These are phyloP conservation scores for Cryphonectria radicalis DNA, from an alignment of 2,329 filamentous ascomycete species.

Conservation along the genomic window DNA sequence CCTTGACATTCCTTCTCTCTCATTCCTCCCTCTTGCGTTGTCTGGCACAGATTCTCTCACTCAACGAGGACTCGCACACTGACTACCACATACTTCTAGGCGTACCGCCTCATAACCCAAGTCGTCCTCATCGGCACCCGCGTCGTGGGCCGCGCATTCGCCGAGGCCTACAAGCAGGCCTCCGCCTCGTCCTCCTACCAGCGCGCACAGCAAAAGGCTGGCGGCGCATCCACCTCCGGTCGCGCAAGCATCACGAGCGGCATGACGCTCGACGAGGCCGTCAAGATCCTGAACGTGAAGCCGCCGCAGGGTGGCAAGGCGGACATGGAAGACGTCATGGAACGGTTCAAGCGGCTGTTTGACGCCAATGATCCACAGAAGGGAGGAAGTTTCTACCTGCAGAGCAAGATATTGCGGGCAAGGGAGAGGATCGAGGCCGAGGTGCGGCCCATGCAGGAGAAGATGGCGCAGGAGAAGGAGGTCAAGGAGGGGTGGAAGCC, in stretches of 20 bases:
- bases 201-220: constrained; percentile 68
- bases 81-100: constrained; percentile 54
- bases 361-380: constrained; percentile 94
- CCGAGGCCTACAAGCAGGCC: constrained; percentile 95
- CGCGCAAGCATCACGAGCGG: constrained; percentile 60
- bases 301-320: constrained; percentile 78
- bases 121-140: constrained; percentile 89
- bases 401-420: constrained; percentile 93
- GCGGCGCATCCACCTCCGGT: constrained; percentile 46
- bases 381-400: constrained; percentile 95
- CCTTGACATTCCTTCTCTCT: not conserved
- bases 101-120: constrained; percentile 92
- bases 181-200: constrained; percentile 84
- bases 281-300: constrained; percentile 95
- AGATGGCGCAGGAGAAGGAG: constrained; percentile 76
- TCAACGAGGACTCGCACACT: constrained; percentile 7
- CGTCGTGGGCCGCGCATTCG: constrained; percentile 89
- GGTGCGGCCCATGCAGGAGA: constrained; percentile 71
- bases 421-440: constrained; percentile 92
- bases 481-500: constrained; percentile 87
- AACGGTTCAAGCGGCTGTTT: constrained; percentile 92
- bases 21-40: not conserved
- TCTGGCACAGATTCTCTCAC: not conserved
- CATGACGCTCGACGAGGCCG: constrained; percentile 94
- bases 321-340: constrained; percentile 78